phyloP scores from a whole-genome alignment of 495 filamentous ascomycete species.

The Penicillium egyptiacum region DNA sequence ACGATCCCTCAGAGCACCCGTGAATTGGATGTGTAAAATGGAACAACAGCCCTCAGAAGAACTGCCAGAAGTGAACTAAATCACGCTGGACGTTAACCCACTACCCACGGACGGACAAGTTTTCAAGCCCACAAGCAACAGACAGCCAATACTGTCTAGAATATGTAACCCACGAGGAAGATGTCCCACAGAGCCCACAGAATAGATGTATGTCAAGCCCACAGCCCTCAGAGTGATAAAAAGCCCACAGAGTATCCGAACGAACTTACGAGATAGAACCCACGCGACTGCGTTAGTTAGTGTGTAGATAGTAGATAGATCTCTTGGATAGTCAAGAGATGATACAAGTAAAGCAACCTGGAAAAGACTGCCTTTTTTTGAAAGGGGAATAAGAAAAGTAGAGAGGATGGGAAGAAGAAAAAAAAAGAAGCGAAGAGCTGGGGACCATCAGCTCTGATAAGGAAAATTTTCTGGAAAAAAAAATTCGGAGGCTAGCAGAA shows the following conservation, averaged over 20 bases:
- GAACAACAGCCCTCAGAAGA: slow-evolving; percentile 36
- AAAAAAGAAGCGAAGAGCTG: slow-evolving; percentile 26
- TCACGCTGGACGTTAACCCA: slow-evolving; percentile 43
- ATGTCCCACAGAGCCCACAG: slow-evolving; percentile 45
- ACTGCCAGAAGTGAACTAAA: slow-evolving; percentile 36
- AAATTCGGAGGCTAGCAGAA: slow-evolving; percentile 39
- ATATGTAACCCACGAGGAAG: slow-evolving; percentile 46
- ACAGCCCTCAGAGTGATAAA: slow-evolving; percentile 51
- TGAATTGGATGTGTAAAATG: slow-evolving; percentile 30
- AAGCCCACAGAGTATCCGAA: slow-evolving; percentile 49
- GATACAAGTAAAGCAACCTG: slow-evolving; percentile 22
- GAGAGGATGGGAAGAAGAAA: slow-evolving; percentile 23
- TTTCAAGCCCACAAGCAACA: slow-evolving; percentile 50
- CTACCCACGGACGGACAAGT: slow-evolving; percentile 48
- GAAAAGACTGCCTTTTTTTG: slow-evolving; percentile 16
- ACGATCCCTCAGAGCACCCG: slow-evolving; percentile 46
- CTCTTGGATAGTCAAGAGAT: slow-evolving; percentile 10
- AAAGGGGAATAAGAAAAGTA: slow-evolving; percentile 10
- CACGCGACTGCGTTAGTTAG: slow-evolving; percentile 42
- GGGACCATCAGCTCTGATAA: slow-evolving; percentile 33
- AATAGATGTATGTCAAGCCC: slow-evolving; percentile 47
- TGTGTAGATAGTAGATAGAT: slow-evolving; percentile 22
- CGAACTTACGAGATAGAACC: slow-evolving; percentile 44
- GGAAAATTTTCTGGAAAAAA: slow-evolving; percentile 38
- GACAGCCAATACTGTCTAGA: slow-evolving; percentile 48